These are phyloP conservation scores for Oidium heveae DNA, from an alignment of 2,329 filamentous ascomycete genomes.

Conservation along the genomic window DNA sequence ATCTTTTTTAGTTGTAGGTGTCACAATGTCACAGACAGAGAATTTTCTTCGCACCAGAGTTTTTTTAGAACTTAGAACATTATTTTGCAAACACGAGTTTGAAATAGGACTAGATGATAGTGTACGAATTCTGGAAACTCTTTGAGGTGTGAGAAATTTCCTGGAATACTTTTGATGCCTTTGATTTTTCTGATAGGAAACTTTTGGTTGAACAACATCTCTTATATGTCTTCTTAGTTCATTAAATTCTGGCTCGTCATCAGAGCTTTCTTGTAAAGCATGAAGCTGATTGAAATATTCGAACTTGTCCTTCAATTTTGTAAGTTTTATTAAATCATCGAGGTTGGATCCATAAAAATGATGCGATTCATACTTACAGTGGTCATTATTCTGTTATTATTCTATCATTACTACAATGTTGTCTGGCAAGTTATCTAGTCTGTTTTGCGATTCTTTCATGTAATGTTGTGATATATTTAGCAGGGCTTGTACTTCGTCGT, in stretches of 20 bases:
- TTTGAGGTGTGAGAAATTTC: background rate
- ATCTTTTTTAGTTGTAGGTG: background rate
- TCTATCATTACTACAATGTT: too few species aligned
- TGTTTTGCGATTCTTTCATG: too few species aligned
- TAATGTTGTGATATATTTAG: too few species aligned
- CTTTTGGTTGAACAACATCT: conserved; percentile 2
- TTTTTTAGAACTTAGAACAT: background rate
- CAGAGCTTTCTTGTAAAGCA: conserved; percentile 9
- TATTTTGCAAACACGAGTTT: background rate
- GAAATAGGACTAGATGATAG: background rate
- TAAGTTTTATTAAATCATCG: too few species aligned
- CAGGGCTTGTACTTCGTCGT: too few species aligned
- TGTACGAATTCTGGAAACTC: background rate
- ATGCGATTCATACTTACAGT: background rate
- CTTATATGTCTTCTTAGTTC: conserved; percentile 4
- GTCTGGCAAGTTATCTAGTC: too few species aligned
- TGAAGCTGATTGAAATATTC: conserved; percentile 10
- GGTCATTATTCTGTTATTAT: background rate
- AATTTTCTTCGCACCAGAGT: background rate
- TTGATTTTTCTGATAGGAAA: background rate
- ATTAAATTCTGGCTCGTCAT: conserved; percentile 8
- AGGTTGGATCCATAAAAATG: too few species aligned
- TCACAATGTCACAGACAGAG: background rate
- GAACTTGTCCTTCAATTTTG: conserved; percentile 3
- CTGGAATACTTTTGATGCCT: background rate